Base-by-base conservation (phyloP, 768 basidiomycete species). In the Lactarius deliciosus region DNA sequence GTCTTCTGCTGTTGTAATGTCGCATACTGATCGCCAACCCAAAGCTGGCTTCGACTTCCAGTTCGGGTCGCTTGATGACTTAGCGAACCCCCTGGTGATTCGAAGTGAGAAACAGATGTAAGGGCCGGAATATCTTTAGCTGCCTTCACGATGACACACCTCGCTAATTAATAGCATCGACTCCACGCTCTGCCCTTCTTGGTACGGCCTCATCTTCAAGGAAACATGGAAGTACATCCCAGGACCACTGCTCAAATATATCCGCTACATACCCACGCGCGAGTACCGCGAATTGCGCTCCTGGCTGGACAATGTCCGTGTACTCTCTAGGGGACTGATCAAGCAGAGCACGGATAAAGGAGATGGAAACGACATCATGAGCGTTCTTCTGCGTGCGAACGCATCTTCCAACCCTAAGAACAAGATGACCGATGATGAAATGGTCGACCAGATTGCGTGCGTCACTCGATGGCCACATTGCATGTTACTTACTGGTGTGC, bases 41-140 rank as follows among this genome's bases (percentile, higher is more conserved):
- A 7, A 56, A 74, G 74, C 71, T 34, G 74, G 71, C 9, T 74
- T 73, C 47, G 71, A 69, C 45, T 71, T 70, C n/a, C 69, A 73
- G 36, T 72, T 72, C 8, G 71, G 71, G 11, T 72, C 72, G 1
- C 63, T 74, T 11, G 71, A 74, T 47, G 64, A 73, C 34, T 40
- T 58, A 3, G 22, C 71, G 53, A 74, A 66, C 34, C 69, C 66
- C 0, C 56, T 74, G 28, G 66, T 32, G 62, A 71, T 25, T 5
- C 71, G 65, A 15, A 68, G 70, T 59, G 70, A 72, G 30, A 64
- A 73, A 53, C 62, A 73, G 63, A 70, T 73, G 74, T 74, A 56
- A n/a, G 73, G 30, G 9, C 16, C 38, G 1, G 3, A n/a, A 20
- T 6, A 32, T 54, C 16, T 15, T 25, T 11, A 11, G 25, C n/a